Conservation (phyloP, 1,284 basidiomycete genomes). For the Puccinia sorghi region DNA sequence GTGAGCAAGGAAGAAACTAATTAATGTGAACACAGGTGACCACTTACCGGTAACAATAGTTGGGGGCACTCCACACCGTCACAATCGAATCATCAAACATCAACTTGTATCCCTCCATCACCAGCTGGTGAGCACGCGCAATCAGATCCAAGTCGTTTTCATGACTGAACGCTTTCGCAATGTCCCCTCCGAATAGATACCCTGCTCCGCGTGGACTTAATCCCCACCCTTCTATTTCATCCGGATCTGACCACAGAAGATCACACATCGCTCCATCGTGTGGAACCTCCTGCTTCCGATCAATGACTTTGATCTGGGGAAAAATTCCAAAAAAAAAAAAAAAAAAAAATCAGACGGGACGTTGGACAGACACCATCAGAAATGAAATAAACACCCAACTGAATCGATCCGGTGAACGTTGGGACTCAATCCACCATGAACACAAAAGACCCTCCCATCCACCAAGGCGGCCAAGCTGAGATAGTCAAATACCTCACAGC, state of each 20-base stretch:
- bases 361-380: neutral
- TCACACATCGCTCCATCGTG: slow-evolving; percentile 99
- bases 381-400: slow-evolving; percentile 47
- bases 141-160: slow-evolving; percentile 91
- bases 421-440: slow-evolving; percentile 83
- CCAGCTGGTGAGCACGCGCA: slow-evolving; percentile 93
- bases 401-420: slow-evolving; percentile 53
- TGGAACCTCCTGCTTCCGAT: slow-evolving; percentile 97
- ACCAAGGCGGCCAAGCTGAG: slow-evolving; percentile 90
- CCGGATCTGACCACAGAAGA: slow-evolving; percentile 96
- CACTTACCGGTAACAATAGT: slow-evolving; percentile 90
- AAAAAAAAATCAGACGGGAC: neutral
- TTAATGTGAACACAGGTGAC: neutral
- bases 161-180: slow-evolving; percentile 84
- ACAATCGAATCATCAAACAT: slow-evolving; percentile 97
- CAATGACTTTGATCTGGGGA: slow-evolving; percentile 83
- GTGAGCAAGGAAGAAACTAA: neutral
- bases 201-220: slow-evolving; percentile 95
- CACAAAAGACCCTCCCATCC: slow-evolving; percentile 88
- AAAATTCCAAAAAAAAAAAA: neutral
- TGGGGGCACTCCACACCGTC: slow-evolving; percentile 97
- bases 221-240: slow-evolving; percentile 92
- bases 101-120: slow-evolving; percentile 97
- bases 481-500: slow-evolving; percentile 98
- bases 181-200: slow-evolving; percentile 90